Conservation (phyloP, 176 grass and related monocot species). For the Oryza longistaminata region DNA sequence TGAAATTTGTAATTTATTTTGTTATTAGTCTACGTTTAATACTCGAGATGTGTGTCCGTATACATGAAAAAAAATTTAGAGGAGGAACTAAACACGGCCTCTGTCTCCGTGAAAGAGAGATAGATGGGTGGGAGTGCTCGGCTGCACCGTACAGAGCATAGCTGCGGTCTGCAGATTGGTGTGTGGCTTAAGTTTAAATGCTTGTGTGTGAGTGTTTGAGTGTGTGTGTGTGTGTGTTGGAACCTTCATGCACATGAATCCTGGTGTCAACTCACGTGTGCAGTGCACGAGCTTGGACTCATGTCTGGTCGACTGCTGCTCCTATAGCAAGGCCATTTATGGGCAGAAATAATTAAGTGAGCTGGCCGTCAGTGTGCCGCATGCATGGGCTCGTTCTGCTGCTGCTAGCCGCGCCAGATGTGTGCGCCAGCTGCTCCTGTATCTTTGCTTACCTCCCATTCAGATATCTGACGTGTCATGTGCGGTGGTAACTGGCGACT, state of each 20-base stretch:
- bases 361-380: slow-evolving; percentile 22
- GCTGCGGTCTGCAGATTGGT: not conserved
- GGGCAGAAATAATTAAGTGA: slow-evolving; percentile 40
- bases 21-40: too few relatives aligned
- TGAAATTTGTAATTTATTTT: too few relatives aligned
- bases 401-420: slow-evolving; percentile 1
- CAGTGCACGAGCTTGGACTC: slow-evolving; percentile 46
- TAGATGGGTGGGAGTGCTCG: not conserved
- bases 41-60: too few relatives aligned
- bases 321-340: slow-evolving; percentile 15
- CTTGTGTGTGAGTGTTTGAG: not conserved
- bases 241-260: slow-evolving; percentile 64
- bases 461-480: slow-evolving; percentile 14
- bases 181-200: slow-evolving; percentile 33
- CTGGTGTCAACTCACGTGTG: slow-evolving; percentile 61
- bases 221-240: slow-evolving; percentile 35
- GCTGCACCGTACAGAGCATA: not conserved
- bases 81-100: too few relatives aligned
- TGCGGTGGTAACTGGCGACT: not conserved
- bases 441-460: slow-evolving; percentile 25
- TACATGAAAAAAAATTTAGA: too few relatives aligned
- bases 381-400: slow-evolving; percentile 49
- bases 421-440: slow-evolving; percentile 14
- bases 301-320: slow-evolving; percentile 34
- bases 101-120: not conserved